Evolutionary conservation across 1,284 basidiomycete species (phyloP).

Genomic region (Apiotrichum sp.): DNA sequence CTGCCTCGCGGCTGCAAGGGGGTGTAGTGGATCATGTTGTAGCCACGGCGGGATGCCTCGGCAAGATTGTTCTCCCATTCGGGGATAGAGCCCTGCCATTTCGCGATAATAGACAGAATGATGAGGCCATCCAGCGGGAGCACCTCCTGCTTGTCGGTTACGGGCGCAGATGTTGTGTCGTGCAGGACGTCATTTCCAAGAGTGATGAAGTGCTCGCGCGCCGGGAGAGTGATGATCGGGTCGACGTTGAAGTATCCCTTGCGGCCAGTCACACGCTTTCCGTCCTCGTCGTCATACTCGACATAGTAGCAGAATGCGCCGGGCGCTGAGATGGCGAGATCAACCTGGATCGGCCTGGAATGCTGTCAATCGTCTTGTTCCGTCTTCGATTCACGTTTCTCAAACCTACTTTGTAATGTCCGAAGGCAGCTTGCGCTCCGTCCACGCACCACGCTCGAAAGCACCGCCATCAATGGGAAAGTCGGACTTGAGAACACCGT

Average conservation of each 20-base stretch:
- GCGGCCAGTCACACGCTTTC: slow-evolving; percentile 65
- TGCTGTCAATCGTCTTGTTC: background rate
- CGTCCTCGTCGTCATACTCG: slow-evolving; percentile 64
- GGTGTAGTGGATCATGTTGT: slow-evolving; percentile 94
- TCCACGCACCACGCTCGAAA: slow-evolving; percentile 71
- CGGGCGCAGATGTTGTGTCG: slow-evolving; percentile 51
- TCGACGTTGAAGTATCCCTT: slow-evolving; percentile 95
- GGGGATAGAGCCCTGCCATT: slow-evolving; percentile 85
- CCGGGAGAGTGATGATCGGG: slow-evolving; percentile 69
- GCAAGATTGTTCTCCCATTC: slow-evolving; percentile 72
- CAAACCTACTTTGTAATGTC: slow-evolving; percentile 54
- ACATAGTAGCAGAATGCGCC: slow-evolving; percentile 91
- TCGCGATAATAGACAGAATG: slow-evolving; percentile 82
- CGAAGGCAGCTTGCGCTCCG: slow-evolving; percentile 55
- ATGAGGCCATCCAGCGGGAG: slow-evolving; percentile 77
- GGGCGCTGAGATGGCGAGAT: slow-evolving; percentile 88
- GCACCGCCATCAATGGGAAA: slow-evolving; percentile 84
- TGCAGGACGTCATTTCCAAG: slow-evolving; percentile 39
- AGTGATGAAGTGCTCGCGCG: slow-evolving; percentile 58
- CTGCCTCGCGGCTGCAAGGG: slow-evolving; percentile 83
- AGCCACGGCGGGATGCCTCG: slow-evolving; percentile 77
- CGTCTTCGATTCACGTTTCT: no score
- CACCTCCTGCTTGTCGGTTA: slow-evolving; percentile 44
- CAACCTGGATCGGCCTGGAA: slow-evolving; percentile 74
- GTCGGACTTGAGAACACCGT: slow-evolving; percentile 87